phyloP scores from a whole-genome alignment of 1,284 basidiomycete species.

The Leccinum fuscescens region DNA sequence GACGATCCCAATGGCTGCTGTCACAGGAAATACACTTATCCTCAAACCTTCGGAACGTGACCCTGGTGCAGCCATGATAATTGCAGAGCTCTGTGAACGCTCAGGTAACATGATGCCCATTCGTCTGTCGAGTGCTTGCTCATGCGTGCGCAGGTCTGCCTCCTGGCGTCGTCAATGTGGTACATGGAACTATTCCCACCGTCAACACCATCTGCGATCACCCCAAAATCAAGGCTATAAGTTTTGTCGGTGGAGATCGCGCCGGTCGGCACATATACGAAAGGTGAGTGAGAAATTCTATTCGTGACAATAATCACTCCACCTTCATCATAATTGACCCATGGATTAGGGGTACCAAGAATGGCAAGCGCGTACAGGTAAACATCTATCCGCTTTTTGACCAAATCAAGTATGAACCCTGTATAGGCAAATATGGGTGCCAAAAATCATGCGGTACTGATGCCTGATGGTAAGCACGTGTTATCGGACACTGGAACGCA shows the following conservation, averaged over 20 bases:
- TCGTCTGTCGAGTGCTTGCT: background rate
- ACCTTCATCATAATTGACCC: conserved; percentile 8
- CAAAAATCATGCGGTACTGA: conserved; percentile 94
- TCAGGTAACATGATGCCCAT: conserved; percentile 54
- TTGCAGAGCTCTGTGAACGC: conserved; percentile 88
- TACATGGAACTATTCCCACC: conserved; percentile 86
- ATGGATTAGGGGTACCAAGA: conserved; percentile 63
- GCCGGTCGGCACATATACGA: conserved; percentile 96
- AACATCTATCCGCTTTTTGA: conserved; percentile 2
- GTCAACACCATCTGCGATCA: conserved; percentile 96
- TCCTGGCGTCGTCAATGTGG: conserved; percentile 80
- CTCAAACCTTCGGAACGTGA: conserved; percentile 96
- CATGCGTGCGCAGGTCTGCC: conserved; percentile 56
- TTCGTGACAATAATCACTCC: background rate
- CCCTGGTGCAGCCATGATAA: conserved; percentile 96
- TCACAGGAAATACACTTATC: conserved; percentile 93
- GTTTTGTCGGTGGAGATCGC: conserved; percentile 94
- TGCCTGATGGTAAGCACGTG: conserved; percentile 78
- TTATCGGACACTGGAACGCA: background rate
- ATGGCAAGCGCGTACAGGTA: conserved; percentile 91
- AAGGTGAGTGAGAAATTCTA: conserved; percentile 44
- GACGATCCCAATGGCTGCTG: conserved; percentile 87
- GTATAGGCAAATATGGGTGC: conserved; percentile 86
- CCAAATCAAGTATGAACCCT: conserved; percentile 6
- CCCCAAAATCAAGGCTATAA: conserved; percentile 89